These are phyloP conservation scores for Casaregolazyma suthepensis DNA, from an alignment of 1,139 yeast species.

Conservation along the genomic window DNA sequence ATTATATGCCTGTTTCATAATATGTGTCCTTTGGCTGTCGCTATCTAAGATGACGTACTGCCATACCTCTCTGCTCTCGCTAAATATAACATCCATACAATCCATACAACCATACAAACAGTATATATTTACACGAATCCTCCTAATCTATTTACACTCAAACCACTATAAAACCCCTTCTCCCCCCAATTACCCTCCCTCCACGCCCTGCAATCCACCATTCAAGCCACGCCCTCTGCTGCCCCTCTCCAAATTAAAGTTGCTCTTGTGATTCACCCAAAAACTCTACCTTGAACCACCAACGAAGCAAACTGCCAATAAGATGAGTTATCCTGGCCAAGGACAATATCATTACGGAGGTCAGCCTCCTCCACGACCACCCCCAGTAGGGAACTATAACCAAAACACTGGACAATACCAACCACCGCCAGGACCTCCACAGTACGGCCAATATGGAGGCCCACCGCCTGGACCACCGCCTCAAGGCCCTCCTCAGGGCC, in stretches of 20 bases:
- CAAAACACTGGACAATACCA: slow-evolving; percentile 13
- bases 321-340: slow-evolving; percentile 28
- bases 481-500: slow-evolving; percentile 23
- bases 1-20: too few species aligned
- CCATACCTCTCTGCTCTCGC: too few species aligned
- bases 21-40: too few species aligned
- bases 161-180: background rate
- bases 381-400: slow-evolving; percentile 17
- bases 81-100: too few species aligned
- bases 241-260: background rate
- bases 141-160: too few species aligned
- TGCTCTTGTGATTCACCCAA: background rate
- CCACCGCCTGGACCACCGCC: slow-evolving; percentile 13
- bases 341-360: slow-evolving; percentile 26
- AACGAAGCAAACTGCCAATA: background rate
- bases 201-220: background rate
- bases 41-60: too few species aligned
- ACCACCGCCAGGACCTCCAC: slow-evolving; percentile 17
- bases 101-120: too few species aligned
- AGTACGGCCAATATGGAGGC: background rate
- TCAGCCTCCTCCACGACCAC: slow-evolving; percentile 20
- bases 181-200: background rate
- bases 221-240: background rate
- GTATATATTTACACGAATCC: too few species aligned
- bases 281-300: background rate